phyloP scores from a whole-genome alignment of 768 basidiomycete species.

The Tulasnella calospora region DNA sequence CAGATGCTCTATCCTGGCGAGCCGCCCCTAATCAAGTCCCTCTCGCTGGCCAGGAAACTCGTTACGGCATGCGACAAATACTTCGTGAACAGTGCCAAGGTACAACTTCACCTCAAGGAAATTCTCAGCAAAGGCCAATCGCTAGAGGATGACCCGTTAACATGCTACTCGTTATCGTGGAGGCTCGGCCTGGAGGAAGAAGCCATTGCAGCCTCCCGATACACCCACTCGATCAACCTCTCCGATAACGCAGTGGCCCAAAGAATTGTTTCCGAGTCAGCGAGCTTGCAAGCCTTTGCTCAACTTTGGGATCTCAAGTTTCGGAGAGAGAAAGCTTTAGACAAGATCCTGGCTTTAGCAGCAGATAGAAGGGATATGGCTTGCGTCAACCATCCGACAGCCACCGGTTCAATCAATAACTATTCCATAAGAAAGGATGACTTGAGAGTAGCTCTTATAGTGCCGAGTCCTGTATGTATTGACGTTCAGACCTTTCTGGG shows the following conservation, averaged over 20 bases:
- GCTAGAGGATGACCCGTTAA: not conserved
- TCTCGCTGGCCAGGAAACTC: not conserved
- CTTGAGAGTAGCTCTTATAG: not conserved
- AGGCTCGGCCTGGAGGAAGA: constrained; percentile 2
- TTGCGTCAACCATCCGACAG: too few species aligned
- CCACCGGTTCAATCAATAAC: too few species aligned
- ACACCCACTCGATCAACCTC: not conserved
- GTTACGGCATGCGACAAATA: constrained; percentile 30
- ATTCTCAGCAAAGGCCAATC: not conserved
- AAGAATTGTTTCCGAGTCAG: not conserved
- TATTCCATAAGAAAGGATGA: not conserved
- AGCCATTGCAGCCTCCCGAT: constrained; percentile 7
- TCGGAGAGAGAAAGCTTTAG: not conserved
- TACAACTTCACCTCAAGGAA: not conserved
- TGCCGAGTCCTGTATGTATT: not conserved
- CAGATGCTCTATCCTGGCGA: constrained; percentile 31
- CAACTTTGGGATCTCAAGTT: not conserved
- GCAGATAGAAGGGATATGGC: not conserved
- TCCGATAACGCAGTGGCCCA: not conserved
- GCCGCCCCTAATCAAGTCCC: not conserved
- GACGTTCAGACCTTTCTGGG: not conserved
- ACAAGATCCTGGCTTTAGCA: not conserved
- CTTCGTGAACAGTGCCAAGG: constrained; percentile 12
- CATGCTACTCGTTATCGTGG: not conserved
- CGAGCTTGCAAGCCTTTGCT: not conserved